Base-by-base conservation (phyloP, 2,329 filamentous ascomycete species). In the Trichophyton rubrum region DNA sequence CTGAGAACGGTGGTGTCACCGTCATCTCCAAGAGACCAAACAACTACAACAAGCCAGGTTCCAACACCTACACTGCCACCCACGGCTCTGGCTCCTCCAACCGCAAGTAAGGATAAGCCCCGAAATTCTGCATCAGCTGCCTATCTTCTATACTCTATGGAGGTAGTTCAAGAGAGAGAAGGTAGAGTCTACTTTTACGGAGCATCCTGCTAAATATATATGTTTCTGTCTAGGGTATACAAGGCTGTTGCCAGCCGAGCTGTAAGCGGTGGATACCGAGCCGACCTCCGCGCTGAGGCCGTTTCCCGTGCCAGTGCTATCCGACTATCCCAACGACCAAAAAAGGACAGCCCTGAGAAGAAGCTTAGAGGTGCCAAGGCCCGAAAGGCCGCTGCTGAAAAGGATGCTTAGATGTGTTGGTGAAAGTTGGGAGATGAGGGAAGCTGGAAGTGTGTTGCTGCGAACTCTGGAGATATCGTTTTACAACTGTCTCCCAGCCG, bases 301-400 rank as follows among this genome's bases (percentile, higher is more conserved):
- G 86, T 97, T 72, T 81, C 90, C 77, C 89, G 93, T 73, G 90
- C 88, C 73, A 90, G 86, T 71, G 90, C 90, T 71, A 83, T 96
- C 80, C 88, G 86, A 77, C 81, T 82, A 72, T 85, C 87, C 70
- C 88, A 95, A 84, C 82, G 82, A 74, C 79, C 86, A 68, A 84
- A 86, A 78, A 95, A 95, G 86, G 82, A 86, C 64, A 77, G 79
- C 66, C 84, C 84, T 69, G 85, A 85, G 78, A 74, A 77, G 72
- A 95, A 95, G 85, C 80, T 81, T 69, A 84, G 90, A 72, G 90
- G 91, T 69, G 81, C 81, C 68, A 89, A 90, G 82, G 89, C 88
- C 71, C 71, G 82, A 79, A 86, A 88, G 81, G 86, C 85, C 67
- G 79, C 70, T 55, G 79, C 70, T 55, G 70, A 71, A 67, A 68